phyloP scores from a whole-genome alignment of 202 grass and related monocot genomes.

The Zizania palustris region DNA sequence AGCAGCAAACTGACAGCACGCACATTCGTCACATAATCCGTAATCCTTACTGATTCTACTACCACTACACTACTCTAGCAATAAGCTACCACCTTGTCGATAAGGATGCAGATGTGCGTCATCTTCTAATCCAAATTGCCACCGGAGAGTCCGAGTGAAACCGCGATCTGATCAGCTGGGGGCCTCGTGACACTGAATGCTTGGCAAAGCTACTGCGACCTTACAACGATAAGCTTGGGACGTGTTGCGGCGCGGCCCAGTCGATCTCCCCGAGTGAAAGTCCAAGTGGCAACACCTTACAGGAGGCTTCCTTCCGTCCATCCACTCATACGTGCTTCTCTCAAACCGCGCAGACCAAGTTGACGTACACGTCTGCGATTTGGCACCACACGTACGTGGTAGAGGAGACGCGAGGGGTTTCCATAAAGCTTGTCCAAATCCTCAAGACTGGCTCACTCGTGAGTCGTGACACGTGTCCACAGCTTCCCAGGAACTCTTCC shows the following conservation, averaged over 20 bases:
- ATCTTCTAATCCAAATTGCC: not conserved
- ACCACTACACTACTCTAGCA: not conserved
- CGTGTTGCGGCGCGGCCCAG: slow-evolving; percentile 3
- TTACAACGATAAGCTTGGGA: slow-evolving; percentile 9
- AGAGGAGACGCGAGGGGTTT: slow-evolving; percentile 2
- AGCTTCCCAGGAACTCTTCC: not conserved
- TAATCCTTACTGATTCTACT: not conserved
- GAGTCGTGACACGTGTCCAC: slow-evolving; percentile 35
- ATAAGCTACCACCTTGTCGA: not conserved
- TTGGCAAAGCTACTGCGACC: not conserved
- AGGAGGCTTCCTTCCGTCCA: no score
- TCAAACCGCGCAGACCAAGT: not conserved
- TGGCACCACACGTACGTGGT: slow-evolving; percentile 45
- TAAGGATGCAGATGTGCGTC: slow-evolving; percentile 24
- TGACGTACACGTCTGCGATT: slow-evolving; percentile 53
- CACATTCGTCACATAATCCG: not conserved
- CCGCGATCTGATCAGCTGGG: slow-evolving; percentile 12
- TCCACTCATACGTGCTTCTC: slow-evolving; percentile 1
- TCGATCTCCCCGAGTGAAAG: not conserved
- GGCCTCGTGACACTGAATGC: slow-evolving; percentile 25
- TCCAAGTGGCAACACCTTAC: slow-evolving; percentile 41
- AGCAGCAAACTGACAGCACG: not conserved
- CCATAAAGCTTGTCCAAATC: slow-evolving; percentile 33
- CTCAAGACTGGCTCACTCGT: slow-evolving; percentile 12
- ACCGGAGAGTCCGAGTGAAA: not conserved